Base-by-base conservation (phyloP, 1,284 basidiomycete genomes). In the Takashimella tepidaria region DNA sequence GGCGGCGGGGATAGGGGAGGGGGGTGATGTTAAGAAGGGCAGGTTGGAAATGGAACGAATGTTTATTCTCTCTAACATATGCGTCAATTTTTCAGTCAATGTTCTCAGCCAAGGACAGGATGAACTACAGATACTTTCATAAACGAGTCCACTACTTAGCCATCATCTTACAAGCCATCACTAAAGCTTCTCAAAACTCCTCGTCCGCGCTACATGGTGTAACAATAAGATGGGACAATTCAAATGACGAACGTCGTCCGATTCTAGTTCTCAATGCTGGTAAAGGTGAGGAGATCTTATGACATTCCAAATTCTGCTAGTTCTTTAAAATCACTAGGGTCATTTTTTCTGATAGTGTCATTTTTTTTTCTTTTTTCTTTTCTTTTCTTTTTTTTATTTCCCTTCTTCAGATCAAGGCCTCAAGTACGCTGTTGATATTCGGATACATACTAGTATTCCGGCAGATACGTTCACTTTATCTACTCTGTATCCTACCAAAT, bases 31-130 rank as follows among this genome's bases (percentile, higher is more conserved):
- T n/a, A n/a, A n/a, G n/a, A n/a, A n/a, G n/a, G n/a, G n/a, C n/a
- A n/a, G n/a, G n/a, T n/a, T n/a, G n/a, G n/a, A n/a, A n/a, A n/a
- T n/a, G n/a, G n/a, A n/a, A n/a, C n/a, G n/a, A n/a, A n/a, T n/a
- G n/a, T n/a, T n/a, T n/a, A n/a, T n/a, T n/a, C n/a, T n/a, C n/a
- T n/a, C n/a, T n/a, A n/a, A n/a, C n/a, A n/a, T n/a, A n/a, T n/a
- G n/a, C n/a, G n/a, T n/a, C n/a, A n/a, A n/a, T 37, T 8, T 37
- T 16, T 20, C 56, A 72, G 72, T 49, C 52, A 22, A 61, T 97
- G 23, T 92, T 98, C 66, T 91, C 96, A 76, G 89, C 93, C 63
- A 98, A 98, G 72, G 95, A 98, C 70, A 89, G 92, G 61, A 78
- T 92, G 52, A 88, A 93, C 68, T 83, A 84, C 31, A 84, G 96